These are phyloP conservation scores for Talaromyces sp. DNA, from an alignment of 2,329 filamentous ascomycete genomes.

Conservation along the genomic window DNA sequence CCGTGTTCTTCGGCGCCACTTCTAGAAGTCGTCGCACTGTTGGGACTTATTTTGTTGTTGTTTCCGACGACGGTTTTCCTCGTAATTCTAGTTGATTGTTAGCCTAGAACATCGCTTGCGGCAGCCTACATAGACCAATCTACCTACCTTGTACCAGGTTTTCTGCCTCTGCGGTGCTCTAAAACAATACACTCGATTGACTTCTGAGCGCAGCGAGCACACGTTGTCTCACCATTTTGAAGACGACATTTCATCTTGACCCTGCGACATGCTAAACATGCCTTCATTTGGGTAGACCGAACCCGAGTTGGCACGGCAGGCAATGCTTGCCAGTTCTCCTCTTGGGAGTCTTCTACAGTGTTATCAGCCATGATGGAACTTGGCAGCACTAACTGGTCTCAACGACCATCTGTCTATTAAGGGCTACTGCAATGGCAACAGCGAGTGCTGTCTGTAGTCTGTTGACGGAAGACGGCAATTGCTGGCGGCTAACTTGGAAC, in stretches of 20 bases:
- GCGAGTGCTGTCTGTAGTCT: not conserved
- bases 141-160: constrained; percentile 29
- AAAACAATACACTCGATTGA: constrained; percentile 37
- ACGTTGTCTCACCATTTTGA: constrained; percentile 22
- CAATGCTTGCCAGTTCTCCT: not conserved
- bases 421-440: not conserved
- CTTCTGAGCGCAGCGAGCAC: constrained; percentile 38
- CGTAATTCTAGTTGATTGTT: not conserved
- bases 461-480: not conserved
- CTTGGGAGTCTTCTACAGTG: not conserved
- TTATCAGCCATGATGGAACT: not conserved
- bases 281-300: constrained; percentile 21
- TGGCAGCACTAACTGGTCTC: not conserved
- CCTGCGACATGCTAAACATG: constrained; percentile 38
- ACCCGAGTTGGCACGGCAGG: not conserved
- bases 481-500: not conserved
- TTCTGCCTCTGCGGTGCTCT: constrained; percentile 40
- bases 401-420: too few relatives aligned
- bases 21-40: not conserved
- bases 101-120: not conserved
- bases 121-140: not conserved
- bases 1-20: not conserved
- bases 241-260: constrained; percentile 40
- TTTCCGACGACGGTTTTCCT: not conserved
- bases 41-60: not conserved